Percentiles rank a stretch among this genome's conserved stretches.
Evolutionary conservation across 164 flowering plant species (phyloP).

Genomic region (Kalanchoe fedtschenkoi): DNA sequence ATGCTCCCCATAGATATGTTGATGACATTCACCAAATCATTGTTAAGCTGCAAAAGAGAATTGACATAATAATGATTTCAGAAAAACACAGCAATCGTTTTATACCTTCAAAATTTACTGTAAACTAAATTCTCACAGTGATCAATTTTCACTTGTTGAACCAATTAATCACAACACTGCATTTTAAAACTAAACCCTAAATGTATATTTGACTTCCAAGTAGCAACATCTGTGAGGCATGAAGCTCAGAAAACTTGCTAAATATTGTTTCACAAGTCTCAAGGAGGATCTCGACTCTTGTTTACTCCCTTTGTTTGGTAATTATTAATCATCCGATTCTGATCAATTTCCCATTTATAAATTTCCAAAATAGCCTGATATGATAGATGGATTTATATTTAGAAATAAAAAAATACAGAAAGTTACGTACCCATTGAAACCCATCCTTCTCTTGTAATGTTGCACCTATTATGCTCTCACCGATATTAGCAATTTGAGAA

Average conservation of each 20-base stretch:
- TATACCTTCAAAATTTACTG: background rate
- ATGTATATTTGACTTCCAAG: background rate
- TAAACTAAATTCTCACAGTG: background rate
- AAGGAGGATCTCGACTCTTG: background rate
- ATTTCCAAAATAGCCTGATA: background rate
- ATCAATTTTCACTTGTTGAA: too few species aligned
- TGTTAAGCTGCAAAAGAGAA: slow-evolving; percentile 62
- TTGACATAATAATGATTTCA: background rate
- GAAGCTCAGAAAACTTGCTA: background rate
- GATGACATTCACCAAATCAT: slow-evolving; percentile 75
- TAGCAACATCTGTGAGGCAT: background rate
- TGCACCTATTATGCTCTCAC: slow-evolving; percentile 94
- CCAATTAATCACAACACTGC: too few species aligned
- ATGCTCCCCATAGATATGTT: slow-evolving; percentile 83
- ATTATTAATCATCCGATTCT: background rate
- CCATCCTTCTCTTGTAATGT: slow-evolving; percentile 82
- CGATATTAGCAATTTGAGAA: slow-evolving; percentile 93
- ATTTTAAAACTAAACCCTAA: too few species aligned
- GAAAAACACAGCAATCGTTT: background rate
- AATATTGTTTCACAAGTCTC: background rate
- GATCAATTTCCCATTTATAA: background rate
- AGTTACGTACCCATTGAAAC: slow-evolving; percentile 64
- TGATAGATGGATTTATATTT: background rate
- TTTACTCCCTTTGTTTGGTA: background rate
- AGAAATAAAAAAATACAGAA: background rate